Evolutionary conservation across 1,284 basidiomycete species (phyloP).

Genomic region (Ceratobasidium papillatum): DNA sequence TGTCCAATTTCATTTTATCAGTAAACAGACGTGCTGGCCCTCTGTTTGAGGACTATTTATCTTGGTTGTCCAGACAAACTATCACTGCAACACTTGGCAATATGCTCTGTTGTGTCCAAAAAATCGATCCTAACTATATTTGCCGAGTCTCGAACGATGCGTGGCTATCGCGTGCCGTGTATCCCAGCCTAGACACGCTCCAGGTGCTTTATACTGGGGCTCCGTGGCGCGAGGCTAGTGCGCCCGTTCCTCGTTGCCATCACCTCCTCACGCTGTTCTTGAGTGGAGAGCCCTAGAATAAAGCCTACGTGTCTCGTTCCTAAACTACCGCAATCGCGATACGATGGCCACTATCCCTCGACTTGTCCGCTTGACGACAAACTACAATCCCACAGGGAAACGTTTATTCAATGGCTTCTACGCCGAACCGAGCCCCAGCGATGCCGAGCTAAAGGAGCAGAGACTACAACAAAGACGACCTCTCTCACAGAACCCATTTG

Average conservation of each 20-base stretch:
- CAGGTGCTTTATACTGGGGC: neutral
- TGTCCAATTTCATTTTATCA: neutral
- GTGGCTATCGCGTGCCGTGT: neutral
- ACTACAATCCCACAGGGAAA: neutral
- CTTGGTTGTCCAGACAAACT: too few species aligned
- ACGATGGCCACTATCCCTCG: neutral
- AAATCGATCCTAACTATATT: neutral
- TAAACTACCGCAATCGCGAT: neutral
- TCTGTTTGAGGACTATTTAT: too few species aligned
- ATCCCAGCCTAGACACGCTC: neutral
- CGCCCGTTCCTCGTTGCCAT: neutral
- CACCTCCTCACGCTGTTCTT: neutral
- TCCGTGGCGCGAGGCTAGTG: neutral
- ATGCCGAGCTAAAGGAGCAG: neutral
- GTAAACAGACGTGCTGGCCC: too few species aligned
- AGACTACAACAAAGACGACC: constrained; percentile 12
- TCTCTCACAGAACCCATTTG: constrained; percentile 18
- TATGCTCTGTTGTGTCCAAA: neutral
- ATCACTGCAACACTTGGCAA: too few species aligned
- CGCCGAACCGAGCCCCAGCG: neutral
- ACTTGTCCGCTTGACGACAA: neutral
- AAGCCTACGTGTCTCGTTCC: neutral
- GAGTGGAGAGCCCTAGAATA: neutral
- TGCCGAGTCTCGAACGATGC: neutral
- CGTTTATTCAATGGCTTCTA: constrained; percentile 9